phyloP scores from a whole-genome alignment of 2,329 filamentous ascomycete species.

The Albifimbria verrucaria region DNA sequence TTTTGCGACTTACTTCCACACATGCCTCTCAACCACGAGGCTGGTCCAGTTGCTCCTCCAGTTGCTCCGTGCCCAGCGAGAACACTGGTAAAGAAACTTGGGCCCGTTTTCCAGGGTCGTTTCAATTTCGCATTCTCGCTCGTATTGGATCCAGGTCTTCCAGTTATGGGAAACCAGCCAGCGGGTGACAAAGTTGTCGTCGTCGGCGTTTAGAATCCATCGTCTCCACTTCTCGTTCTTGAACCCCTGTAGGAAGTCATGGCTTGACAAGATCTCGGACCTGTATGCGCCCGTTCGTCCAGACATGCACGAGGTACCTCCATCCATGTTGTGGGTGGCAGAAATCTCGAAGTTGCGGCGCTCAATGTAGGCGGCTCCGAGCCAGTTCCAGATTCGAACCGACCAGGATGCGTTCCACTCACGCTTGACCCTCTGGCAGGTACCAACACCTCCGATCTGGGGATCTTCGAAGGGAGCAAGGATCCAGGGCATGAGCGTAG shows the following conservation, averaged over 20 bases:
- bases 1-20: conserved; percentile 90
- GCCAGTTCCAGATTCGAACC: conserved; percentile 76
- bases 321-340: conserved; percentile 90
- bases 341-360: conserved; percentile 96
- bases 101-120: conserved; percentile 87
- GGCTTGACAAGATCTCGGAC: conserved; percentile 80
- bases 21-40: conserved; percentile 75
- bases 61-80: conserved; percentile 94
- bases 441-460: conserved; percentile 84
- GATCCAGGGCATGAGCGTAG: conserved; percentile 84
- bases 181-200: conserved; percentile 96
- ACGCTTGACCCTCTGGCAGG: conserved; percentile 81
- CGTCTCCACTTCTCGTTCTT: conserved; percentile 87
- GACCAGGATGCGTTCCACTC: conserved; percentile 57
- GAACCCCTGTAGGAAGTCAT: conserved; percentile 83
- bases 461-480: conserved; percentile 86
- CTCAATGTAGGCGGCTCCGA: conserved; percentile 89
- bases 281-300: conserved; percentile 91
- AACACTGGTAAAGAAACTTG: conserved; percentile 90
- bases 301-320: conserved; percentile 94
- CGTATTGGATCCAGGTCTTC: conserved; percentile 95
- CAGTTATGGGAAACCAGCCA: conserved; percentile 91
- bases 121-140: conserved; percentile 84
- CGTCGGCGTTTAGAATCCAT: conserved; percentile 90
- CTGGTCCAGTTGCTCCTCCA: conserved; percentile 97